Conservation (phyloP, 164 flowering plant species). For the Dillenia suffruticosa region DNA sequence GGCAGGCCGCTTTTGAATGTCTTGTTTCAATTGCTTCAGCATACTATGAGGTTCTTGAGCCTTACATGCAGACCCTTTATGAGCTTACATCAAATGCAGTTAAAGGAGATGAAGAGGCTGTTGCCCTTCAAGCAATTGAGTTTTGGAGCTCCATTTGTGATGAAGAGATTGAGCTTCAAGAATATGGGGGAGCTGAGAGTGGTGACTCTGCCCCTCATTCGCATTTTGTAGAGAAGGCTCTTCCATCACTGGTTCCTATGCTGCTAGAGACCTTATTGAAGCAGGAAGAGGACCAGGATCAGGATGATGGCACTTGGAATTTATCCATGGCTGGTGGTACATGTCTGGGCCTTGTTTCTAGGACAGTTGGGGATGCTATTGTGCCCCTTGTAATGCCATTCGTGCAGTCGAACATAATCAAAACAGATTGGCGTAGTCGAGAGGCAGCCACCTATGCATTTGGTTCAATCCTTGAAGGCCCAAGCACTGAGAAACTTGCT, state of each 20-base stretch:
- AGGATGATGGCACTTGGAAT: constrained; percentile 77
- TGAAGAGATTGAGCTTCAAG: constrained; percentile 74
- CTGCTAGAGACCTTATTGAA: constrained; percentile 66
- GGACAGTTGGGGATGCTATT: constrained; percentile 70
- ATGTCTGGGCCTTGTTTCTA: constrained; percentile 74
- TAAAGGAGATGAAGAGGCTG: constrained; percentile 66
- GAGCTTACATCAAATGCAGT: constrained; percentile 75
- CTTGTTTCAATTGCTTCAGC: constrained; percentile 74
- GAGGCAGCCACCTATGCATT: constrained; percentile 84
- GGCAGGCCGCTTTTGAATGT: constrained; percentile 84
- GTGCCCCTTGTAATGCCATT: constrained; percentile 82
- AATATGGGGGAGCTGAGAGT: constrained; percentile 36
- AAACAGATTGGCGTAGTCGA: constrained; percentile 67
- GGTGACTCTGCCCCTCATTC: constrained; percentile 53
- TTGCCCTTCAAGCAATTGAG: constrained; percentile 86
- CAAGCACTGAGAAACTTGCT: constrained; percentile 51
- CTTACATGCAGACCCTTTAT: constrained; percentile 70
- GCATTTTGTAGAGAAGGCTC: constrained; percentile 69
- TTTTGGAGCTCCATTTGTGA: constrained; percentile 91
- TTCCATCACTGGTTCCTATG: constrained; percentile 62
- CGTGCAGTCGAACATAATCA: constrained; percentile 61
- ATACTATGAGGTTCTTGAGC: constrained; percentile 69
- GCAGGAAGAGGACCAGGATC: constrained; percentile 89
- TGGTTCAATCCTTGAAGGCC: constrained; percentile 86
- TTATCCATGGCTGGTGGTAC: constrained; percentile 88